phyloP scores from a whole-genome alignment of 1,284 basidiomycete genomes.

The Ganoderma multipileum region DNA sequence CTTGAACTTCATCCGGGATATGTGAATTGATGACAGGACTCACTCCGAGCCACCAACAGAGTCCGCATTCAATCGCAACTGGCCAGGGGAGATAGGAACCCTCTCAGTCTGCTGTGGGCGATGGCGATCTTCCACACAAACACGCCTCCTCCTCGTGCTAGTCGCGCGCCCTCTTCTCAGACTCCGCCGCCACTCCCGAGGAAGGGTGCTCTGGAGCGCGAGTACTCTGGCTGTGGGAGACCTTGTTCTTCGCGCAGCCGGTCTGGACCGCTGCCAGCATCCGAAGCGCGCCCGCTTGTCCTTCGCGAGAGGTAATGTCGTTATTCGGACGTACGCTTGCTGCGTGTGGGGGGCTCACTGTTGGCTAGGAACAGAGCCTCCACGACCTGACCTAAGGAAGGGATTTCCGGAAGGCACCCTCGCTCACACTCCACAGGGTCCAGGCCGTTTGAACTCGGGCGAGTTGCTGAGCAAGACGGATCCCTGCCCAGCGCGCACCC shows the following conservation, averaged over 20 bases:
- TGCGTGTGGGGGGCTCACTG: conserved; percentile 23
- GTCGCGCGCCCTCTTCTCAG: conserved; percentile 22
- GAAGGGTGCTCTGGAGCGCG: conserved; percentile 22
- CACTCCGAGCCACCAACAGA: conserved; percentile 27
- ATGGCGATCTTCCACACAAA: conserved; percentile 24
- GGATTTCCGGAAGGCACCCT: background rate
- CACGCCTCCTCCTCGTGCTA: conserved; percentile 29
- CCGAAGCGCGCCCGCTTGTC: conserved; percentile 17
- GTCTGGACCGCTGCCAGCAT: conserved; percentile 24
- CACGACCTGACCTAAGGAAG: conserved; percentile 6
- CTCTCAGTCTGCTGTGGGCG: background rate
- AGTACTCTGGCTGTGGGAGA: conserved; percentile 16
- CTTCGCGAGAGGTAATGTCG: conserved; percentile 22
- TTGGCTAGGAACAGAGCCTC: conserved; percentile 20
- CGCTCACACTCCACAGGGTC: conserved; percentile 4
- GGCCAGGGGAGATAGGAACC: conserved; percentile 19
- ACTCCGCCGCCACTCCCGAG: conserved; percentile 20
- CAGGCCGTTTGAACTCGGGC: background rate
- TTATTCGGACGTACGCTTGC: conserved; percentile 28
- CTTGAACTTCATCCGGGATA: conserved; percentile 24
- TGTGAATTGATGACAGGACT: conserved; percentile 19
- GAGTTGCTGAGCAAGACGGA: background rate
- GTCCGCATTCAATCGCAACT: conserved; percentile 11
- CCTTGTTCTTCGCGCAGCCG: conserved; percentile 16
- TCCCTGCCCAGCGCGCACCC: background rate